These are phyloP conservation scores for Aphanomyces invadans DNA, from an alignment of 352 stramenopile species.

Conservation along the genomic window DNA sequence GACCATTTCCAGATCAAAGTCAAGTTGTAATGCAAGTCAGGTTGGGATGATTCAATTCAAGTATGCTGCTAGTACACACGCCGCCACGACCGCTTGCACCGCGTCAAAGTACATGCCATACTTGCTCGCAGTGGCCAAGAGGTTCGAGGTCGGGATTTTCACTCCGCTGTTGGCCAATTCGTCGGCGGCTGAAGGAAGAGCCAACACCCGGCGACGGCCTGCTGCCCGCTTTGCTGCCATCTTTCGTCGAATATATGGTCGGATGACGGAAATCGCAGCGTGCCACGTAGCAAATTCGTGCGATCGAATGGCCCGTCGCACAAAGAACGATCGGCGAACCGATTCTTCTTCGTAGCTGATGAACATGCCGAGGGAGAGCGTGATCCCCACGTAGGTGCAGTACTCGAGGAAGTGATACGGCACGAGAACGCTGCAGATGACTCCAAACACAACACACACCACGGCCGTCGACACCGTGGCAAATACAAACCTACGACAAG, in stretches of 20 bases:
- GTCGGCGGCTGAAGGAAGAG: neutral
- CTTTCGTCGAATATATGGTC: neutral
- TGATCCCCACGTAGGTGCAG: constrained; percentile 31
- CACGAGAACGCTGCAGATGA: constrained; percentile 9
- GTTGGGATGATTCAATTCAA: constrained; percentile 31
- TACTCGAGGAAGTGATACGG: constrained; percentile 25
- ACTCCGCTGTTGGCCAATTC: neutral
- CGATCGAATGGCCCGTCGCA: constrained; percentile 34
- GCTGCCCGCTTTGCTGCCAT: neutral
- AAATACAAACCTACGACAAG: constrained; percentile 28
- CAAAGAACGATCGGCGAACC: constrained; percentile 41
- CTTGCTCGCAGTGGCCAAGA: constrained; percentile 15
- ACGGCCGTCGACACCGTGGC: constrained; percentile 27
- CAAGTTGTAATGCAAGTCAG: constrained; percentile 72
- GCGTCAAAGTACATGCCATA: constrained; percentile 20
- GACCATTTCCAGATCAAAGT: constrained; percentile 49
- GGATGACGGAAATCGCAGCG: neutral
- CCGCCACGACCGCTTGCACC: constrained; percentile 4
- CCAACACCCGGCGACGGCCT: neutral
- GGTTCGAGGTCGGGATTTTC: constrained; percentile 14
- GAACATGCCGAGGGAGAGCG: constrained; percentile 39
- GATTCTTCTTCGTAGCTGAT: constrained; percentile 46
- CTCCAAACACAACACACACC: constrained; percentile 14
- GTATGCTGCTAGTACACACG: neutral
- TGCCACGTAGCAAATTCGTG: constrained; percentile 32